phyloP scores from a whole-genome alignment of 352 stramenopile species.

The Pythium oligandrum region DNA sequence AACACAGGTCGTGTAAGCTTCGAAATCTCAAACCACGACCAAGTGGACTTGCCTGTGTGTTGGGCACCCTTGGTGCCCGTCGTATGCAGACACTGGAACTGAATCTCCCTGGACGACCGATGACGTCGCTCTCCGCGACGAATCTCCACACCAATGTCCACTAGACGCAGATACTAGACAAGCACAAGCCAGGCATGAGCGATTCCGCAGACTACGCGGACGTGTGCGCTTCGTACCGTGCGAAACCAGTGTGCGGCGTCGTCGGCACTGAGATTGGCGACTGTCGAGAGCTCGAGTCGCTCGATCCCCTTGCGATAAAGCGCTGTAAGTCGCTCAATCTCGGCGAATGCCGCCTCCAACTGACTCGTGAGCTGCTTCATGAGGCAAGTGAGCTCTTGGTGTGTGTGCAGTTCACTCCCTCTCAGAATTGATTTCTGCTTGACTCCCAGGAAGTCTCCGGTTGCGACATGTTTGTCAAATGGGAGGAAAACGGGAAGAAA shows the following conservation, averaged over 20 bases:
- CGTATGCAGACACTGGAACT: conserved; percentile 50
- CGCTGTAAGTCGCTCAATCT: conserved; percentile 41
- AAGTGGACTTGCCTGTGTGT: conserved; percentile 24
- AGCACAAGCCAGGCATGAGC: conserved; percentile 5
- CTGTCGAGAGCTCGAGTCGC: conserved; percentile 29
- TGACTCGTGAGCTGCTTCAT: conserved; percentile 36
- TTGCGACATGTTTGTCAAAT: background rate
- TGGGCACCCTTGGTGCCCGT: conserved; percentile 55
- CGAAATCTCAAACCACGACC: conserved; percentile 4
- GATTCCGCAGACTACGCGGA: background rate
- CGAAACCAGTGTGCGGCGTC: conserved; percentile 54
- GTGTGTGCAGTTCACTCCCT: no score
- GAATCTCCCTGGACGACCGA: conserved; percentile 22
- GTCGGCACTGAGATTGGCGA: conserved; percentile 31
- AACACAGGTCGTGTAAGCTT: background rate
- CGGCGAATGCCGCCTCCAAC: conserved; percentile 34
- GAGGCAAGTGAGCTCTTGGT: no score
- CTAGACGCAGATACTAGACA: conserved; percentile 50
- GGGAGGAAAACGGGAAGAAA: background rate
- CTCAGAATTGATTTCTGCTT: no score
- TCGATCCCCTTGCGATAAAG: conserved; percentile 36
- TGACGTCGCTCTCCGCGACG: conserved; percentile 73
- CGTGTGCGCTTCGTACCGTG: conserved; percentile 25
- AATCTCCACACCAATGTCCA: conserved; percentile 63
- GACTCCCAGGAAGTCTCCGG: background rate